Evolutionary conservation across 2,329 filamentous ascomycete species (phyloP).

Genomic region (Paecilomyces niveus): DNA sequence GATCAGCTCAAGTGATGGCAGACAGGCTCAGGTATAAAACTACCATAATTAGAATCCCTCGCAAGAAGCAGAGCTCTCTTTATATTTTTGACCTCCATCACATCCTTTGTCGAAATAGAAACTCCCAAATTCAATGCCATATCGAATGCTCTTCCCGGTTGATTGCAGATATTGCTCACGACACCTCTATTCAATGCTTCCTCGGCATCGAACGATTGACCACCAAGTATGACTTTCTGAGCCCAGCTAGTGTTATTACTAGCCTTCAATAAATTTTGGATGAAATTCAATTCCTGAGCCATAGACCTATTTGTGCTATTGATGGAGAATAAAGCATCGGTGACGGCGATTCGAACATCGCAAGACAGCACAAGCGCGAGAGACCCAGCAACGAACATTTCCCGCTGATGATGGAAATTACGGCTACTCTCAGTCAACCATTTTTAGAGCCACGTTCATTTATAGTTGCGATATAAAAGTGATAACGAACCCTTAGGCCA

Average conservation of each 20-base stretch:
- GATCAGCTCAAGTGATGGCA: background rate
- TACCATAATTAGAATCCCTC: background rate
- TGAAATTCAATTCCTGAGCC: background rate
- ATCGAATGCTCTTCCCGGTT: no score
- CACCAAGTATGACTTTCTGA: no score
- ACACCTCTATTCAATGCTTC: no score
- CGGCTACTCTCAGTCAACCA: background rate
- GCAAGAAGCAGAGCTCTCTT: background rate
- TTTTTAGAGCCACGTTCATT: no score
- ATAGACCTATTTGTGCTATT: background rate
- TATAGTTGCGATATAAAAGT: no score
- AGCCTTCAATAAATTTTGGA: background rate
- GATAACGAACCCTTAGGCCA: no score
- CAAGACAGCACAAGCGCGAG: background rate
- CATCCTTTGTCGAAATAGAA: no score
- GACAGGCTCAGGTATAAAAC: background rate
- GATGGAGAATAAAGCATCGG: background rate
- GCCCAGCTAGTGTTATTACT: background rate
- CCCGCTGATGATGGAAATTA: background rate
- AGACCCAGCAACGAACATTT: background rate
- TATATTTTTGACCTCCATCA: background rate
- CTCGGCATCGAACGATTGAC: no score
- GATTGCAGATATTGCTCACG: no score
- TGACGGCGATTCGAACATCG: background rate
- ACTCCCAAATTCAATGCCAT: no score